Base-by-base conservation (phyloP, 1,284 basidiomycete genomes). In the Apiotrichum laibachii region DNA sequence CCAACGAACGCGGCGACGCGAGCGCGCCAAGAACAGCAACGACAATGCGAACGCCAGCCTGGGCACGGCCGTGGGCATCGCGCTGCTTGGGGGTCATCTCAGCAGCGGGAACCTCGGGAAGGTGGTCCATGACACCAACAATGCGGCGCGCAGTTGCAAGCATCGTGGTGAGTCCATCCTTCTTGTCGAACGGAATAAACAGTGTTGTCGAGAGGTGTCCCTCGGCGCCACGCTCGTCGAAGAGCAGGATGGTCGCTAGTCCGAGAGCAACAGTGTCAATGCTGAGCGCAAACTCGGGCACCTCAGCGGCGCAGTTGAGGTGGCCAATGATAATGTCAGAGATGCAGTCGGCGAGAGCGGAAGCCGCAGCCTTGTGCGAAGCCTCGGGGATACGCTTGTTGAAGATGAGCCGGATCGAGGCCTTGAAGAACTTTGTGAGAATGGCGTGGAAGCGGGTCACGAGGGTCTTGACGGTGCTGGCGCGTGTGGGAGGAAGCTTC, bases 371-470 rank as follows among this genome's bases (percentile, higher is more conserved):
- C 76, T 86, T 89, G 75, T 95, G 92, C 5, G 82, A 71, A 1
- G 84, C 66, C 69, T 99, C 95, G 16, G 86, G 66, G 34, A 88
- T 85, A 59, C 94, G 84, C 31, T 87, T 88, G 70, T 90, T 86
- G 13, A 79, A 75, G 73, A 97, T 88, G 72, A 96, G 82, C 73
- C 92, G 90, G 62, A 93, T 88, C 61, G 93, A 85, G 18, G 90
- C 91, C 83, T 91, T 89, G 80, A 96, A 92, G 75, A 98, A 89
- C 6, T 90, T 88, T 1, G 86, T 85, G 58, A 95, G 78, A 5
- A 87, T 83, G 33, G 83, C 85, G 0, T 92, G 90, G 55, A 95
- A 83, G 47, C 89, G 86, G 59, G 87, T 86, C 0, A 88, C 86
- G 37, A 97, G 79, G 68, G 92, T 90, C 72, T 88, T 89, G 48